Conservation (phyloP, 2,329 filamentous ascomycete species). For the Cladophialophora immunda region DNA sequence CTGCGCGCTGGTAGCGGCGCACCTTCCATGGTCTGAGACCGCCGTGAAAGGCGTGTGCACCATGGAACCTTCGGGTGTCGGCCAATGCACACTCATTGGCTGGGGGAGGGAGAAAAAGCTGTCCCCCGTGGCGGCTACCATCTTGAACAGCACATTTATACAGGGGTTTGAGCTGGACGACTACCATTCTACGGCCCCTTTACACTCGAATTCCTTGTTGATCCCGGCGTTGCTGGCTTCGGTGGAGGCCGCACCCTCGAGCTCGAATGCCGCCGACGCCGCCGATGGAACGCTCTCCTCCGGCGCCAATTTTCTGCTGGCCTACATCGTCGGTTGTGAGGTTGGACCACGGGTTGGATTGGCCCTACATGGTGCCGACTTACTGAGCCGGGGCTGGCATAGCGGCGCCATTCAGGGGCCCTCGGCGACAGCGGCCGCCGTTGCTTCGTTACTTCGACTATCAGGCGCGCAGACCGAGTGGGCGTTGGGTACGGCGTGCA, state of each 20-base stretch:
- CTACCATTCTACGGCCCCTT: constrained; percentile 52
- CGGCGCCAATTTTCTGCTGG: constrained; percentile 47
- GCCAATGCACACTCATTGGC: constrained; percentile 43
- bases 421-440: constrained; percentile 48
- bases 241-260: constrained; percentile 23
- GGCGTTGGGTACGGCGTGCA: constrained; percentile 53
- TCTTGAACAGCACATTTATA: constrained; percentile 56
- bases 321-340: constrained; percentile 52
- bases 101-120: constrained; percentile 44
- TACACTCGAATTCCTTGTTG: constrained; percentile 51
- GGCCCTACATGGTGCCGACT: constrained; percentile 49
- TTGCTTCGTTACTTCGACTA: constrained; percentile 46
- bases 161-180: constrained; percentile 58
- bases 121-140: constrained; percentile 49
- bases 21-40: constrained; percentile 53
- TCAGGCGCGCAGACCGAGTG: constrained; percentile 44
- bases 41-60: constrained; percentile 45
- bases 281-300: constrained; percentile 1
- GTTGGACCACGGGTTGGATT: constrained; percentile 50
- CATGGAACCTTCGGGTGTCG: constrained; percentile 44
- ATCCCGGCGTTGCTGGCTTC: constrained; percentile 54
- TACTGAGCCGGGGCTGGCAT: constrained; percentile 54
- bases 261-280: background rate
- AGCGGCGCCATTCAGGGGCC: constrained; percentile 53
- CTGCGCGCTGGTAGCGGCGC: constrained; percentile 52